Base-by-base conservation (phyloP, 169 alveolate genomes). In the Plasmodium fragile region DNA sequence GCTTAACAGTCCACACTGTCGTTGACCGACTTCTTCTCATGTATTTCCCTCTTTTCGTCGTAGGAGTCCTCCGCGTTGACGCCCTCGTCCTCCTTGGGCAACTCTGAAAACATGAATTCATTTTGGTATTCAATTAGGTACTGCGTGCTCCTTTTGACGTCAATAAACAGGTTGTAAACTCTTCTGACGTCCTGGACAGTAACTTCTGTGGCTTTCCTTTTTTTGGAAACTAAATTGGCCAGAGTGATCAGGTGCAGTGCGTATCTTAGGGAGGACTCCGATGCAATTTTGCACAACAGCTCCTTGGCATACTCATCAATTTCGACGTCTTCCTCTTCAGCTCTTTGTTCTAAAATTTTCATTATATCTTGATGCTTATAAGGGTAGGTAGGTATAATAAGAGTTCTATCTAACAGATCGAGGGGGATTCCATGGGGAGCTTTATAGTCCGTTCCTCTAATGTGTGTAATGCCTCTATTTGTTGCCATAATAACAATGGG, bases 401-500 rank as follows among this genome's bases (percentile, higher is more conserved):
- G 97, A 55, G 98, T 96, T 72, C 99, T 96, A 96, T 99, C 99
- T 73, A 99, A 97, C 70, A 99, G 96, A 96, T 99, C 99, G 49
- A 99, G 95, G 1, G 99, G 99, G 18, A 99, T 96, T 59, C 99
- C 99, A 95, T 99, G 99, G 43, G 99, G 99, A 49, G 99, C 96
- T 92, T 97, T 97, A 96, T 98, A 98, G 92, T 98, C 98, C 1
- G 99, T 99, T 79, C 99, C 99, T 91, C 99, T 96, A 87, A 99
- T 98, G 78, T 96, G 97, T 49, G 99, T 97, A 52, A 98, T 98
- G 36, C 99, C 99, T 93, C 99, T 97, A 94, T 99, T 99, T 13
- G 99, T 99, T n/a, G 99, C 99, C 99, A 99, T 98, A 83, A 99
- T 98, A 53, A 99, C 99, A 65, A 99, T 97, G 28, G 99, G 99